These are phyloP conservation scores for Globisporangium orthogonon DNA, from an alignment of 352 stramenopile genomes.

Conservation along the genomic window DNA sequence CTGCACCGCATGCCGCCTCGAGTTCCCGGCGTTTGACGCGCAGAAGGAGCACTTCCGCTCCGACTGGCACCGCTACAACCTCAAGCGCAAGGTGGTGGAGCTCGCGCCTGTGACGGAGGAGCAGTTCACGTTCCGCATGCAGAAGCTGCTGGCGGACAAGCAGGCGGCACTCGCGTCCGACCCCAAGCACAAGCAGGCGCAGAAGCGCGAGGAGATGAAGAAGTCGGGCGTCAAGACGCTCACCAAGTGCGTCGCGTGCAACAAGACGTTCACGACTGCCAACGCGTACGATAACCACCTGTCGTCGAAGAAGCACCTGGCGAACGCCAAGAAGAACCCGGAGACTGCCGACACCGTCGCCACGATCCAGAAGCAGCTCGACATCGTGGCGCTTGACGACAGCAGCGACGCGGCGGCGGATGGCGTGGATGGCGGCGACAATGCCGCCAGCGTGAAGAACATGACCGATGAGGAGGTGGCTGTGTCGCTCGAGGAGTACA, in stretches of 20 bases:
- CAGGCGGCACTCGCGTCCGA: slow-evolving; percentile 45
- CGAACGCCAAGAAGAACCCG: slow-evolving; percentile 73
- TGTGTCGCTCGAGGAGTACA: slow-evolving; percentile 70
- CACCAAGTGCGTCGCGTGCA: slow-evolving; percentile 82
- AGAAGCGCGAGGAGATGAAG: slow-evolving; percentile 60
- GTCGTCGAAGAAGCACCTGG: slow-evolving; percentile 78
- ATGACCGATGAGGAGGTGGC: slow-evolving; percentile 52
- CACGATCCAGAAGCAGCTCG: slow-evolving; percentile 65
- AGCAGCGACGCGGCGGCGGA: slow-evolving; percentile 14
- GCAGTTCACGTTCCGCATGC: slow-evolving; percentile 80
- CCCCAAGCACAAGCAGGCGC: slow-evolving; percentile 67
- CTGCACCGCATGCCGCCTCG: slow-evolving; percentile 73
- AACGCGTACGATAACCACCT: slow-evolving; percentile 87
- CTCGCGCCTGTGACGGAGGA: slow-evolving; percentile 89
- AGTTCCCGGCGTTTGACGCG: slow-evolving; percentile 48
- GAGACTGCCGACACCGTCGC: slow-evolving; percentile 34
- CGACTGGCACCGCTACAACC: slow-evolving; percentile 95
- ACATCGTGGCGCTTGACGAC: slow-evolving; percentile 32
- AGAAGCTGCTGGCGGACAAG: slow-evolving; percentile 59
- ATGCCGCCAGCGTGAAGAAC: slow-evolving; percentile 15
- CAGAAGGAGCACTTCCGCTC: slow-evolving; percentile 92
- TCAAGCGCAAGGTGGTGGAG: slow-evolving; percentile 96
- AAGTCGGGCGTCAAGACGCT: slow-evolving; percentile 62
- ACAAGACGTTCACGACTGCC: slow-evolving; percentile 76
- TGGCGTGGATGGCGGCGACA: neutral